Evolutionary conservation across 805 yeast genomes (phyloP).

Genomic region (Cyberlindnera americana): DNA sequence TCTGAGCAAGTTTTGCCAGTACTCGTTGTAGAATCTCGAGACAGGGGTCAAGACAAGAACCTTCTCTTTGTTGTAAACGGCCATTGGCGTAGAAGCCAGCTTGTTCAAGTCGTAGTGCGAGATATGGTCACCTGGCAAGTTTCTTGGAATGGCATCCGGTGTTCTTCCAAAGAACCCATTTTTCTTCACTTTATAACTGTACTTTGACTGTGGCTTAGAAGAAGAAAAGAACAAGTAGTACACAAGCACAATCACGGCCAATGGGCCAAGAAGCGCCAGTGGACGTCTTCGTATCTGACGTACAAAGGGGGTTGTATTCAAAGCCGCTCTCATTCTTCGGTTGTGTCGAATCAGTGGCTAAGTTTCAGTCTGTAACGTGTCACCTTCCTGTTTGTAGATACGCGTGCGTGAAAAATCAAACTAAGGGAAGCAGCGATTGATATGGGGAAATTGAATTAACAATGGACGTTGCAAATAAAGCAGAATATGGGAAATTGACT

Average conservation of each 20-base stretch:
- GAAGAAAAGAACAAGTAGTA: slow-evolving; percentile 41
- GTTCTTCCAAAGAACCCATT: slow-evolving; percentile 37
- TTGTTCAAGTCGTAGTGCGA: slow-evolving; percentile 82
- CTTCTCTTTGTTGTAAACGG: slow-evolving; percentile 74
- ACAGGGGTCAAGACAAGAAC: slow-evolving; percentile 87
- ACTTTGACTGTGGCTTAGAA: slow-evolving; percentile 25
- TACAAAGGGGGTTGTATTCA: slow-evolving; percentile 32
- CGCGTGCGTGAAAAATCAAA: background rate
- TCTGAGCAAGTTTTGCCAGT: slow-evolving; percentile 80
- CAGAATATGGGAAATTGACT: no score
- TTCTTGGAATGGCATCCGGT: slow-evolving; percentile 55
- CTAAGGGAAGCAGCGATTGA: no score
- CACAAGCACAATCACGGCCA: slow-evolving; percentile 38
- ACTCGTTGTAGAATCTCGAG: slow-evolving; percentile 77
- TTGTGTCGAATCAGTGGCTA: background rate
- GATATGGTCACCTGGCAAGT: slow-evolving; percentile 68
- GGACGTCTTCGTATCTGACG: slow-evolving; percentile 64
- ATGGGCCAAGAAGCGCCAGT: slow-evolving; percentile 42
- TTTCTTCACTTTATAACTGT: slow-evolving; percentile 27
- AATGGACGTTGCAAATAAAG: no score
- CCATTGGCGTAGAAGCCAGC: slow-evolving; percentile 65
- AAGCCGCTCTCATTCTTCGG: slow-evolving; percentile 22
- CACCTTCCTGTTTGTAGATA: background rate
- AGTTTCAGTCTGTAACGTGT: no score
- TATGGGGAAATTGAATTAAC: no score